phyloP scores from a whole-genome alignment of 768 basidiomycete genomes.

The Cystobasidium tubakii region DNA sequence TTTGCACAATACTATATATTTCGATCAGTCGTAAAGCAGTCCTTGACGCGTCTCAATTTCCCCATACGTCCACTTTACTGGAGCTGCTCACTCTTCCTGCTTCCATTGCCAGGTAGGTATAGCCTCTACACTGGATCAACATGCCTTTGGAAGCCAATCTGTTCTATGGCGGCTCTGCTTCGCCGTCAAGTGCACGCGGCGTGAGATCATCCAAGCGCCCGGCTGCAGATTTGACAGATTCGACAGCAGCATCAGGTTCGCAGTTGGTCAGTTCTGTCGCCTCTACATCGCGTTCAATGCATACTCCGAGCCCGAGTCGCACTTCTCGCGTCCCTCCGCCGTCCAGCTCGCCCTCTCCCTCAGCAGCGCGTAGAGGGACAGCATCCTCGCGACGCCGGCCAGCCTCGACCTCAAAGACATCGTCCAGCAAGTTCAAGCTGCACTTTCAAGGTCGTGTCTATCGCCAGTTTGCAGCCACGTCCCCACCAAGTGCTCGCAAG shows the following conservation, averaged over 20 bases:
- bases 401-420: neutral
- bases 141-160: constrained; percentile 5
- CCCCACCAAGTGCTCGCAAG: neutral
- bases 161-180: neutral
- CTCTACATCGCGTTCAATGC: neutral
- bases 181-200: neutral
- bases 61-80: too few relatives aligned
- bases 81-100: too few relatives aligned
- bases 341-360: neutral
- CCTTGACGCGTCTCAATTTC: too few relatives aligned
- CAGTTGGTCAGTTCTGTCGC: neutral
- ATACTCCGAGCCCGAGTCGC: constrained; percentile 12
- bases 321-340: constrained; percentile 9
- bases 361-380: neutral
- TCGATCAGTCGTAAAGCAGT: too few relatives aligned
- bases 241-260: neutral
- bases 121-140: too few relatives aligned
- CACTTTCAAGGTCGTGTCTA: constrained; percentile 37
- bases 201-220: neutral
- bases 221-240: neutral
- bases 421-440: constrained; percentile 29
- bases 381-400: neutral
- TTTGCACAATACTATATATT: too few relatives aligned
- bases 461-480: neutral
- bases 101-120: neutral